Percentiles rank a stretch among this genome's conserved stretches.
phyloP scores from a whole-genome alignment of 1,284 basidiomycete species.

The Amylostereum areolatum region DNA sequence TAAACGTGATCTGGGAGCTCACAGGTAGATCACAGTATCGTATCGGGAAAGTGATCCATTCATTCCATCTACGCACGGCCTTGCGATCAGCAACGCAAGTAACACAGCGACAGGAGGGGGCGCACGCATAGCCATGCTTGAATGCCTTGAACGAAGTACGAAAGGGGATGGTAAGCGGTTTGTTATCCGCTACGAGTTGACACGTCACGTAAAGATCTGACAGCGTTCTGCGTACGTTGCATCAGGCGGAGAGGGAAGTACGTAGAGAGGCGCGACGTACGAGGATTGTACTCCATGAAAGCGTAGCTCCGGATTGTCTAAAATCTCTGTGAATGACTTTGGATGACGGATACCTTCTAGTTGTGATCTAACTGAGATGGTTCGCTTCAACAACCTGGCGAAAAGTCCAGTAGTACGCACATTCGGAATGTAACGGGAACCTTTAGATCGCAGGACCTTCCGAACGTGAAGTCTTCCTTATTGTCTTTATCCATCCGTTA shows the following conservation, averaged over 20 bases:
- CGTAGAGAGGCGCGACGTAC: conserved; percentile 39
- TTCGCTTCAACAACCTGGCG: neutral
- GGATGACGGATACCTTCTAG: conserved; percentile 75
- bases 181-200: conserved; percentile 89
- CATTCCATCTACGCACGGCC: conserved; percentile 76
- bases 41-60: conserved; percentile 88
- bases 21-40: conserved; percentile 88
- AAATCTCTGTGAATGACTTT: conserved; percentile 64
- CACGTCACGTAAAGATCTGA: conserved; percentile 92
- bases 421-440: conserved; percentile 84
- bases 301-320: conserved; percentile 72
- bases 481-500: conserved; percentile 66
- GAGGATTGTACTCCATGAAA: conserved; percentile 76
- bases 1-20: conserved; percentile 86
- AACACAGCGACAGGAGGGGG: conserved; percentile 5
- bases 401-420: conserved; percentile 36
- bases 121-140: conserved; percentile 75
- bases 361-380: conserved; percentile 54
- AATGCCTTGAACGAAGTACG: conserved; percentile 92
- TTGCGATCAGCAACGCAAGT: neutral
- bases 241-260: conserved; percentile 14
- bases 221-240: conserved; percentile 48
- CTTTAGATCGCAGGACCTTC: conserved; percentile 77
- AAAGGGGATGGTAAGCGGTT: conserved; percentile 85
- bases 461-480: conserved; percentile 84